Base-by-base conservation (phyloP, 2,329 filamentous ascomycete genomes). In the Aspergillus sp. region DNA sequence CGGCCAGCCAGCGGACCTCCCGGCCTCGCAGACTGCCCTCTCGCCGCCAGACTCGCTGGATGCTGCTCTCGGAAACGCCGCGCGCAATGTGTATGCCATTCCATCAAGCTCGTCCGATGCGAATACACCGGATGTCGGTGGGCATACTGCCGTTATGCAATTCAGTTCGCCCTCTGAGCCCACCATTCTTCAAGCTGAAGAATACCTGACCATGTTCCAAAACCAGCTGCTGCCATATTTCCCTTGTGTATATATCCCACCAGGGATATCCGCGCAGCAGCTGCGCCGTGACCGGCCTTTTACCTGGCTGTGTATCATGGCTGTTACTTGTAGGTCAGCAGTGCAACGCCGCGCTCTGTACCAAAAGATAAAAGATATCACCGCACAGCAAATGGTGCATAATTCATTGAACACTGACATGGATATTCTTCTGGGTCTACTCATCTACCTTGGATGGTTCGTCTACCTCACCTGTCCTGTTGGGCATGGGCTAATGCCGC, bases 371-470 rank as follows among this genome's bases (percentile, higher is more conserved):
- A 78, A 79, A 42, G 72, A 77, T 45, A 73, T 79, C 24, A 52
- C 84, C 13, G 75, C 80, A 0, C 72, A 77, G n/a, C 77, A 75
- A 55, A 69, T 83, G 24, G 63, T 85, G 6, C 57, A 83, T 12
- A 75, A 80, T 9, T 70, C 77, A 78, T 51, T 78, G 68, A 48
- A 70, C 49, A 48, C 51, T 19, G 51, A 58, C 9, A 27, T 85
- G 40, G 84, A 86, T 60, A 61, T 85, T 11, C 69, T 86, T 2
- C 72, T 82, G 11, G 83, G 82, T 0, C 57, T 85, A 3, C 64
- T 86, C 15, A 73, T 62, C 51, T 79, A 71, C 53, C 71, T 78
- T 20, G 70, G 73, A 33, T 85, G 82, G 81, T 60, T 33, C 44
- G 59, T 39, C 3, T 2, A 6, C 19, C 42, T 44, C n/a, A 9